These are phyloP conservation scores for Rhinocladiella similis DNA, from an alignment of 2,329 filamentous ascomycete genomes.

Conservation along the genomic window DNA sequence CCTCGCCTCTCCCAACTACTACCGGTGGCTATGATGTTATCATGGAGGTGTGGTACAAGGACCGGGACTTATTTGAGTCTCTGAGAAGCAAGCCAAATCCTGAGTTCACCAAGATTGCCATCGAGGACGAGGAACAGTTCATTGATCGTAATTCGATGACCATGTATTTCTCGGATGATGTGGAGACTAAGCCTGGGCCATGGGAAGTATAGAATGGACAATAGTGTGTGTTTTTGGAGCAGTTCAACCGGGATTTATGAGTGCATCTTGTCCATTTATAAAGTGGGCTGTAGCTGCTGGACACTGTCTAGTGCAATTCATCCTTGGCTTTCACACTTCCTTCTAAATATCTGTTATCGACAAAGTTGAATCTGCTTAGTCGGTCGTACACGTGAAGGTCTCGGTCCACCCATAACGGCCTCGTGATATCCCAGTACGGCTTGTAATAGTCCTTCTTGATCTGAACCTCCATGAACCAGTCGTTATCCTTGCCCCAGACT, in stretches of 20 bases:
- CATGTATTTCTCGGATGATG: slow-evolving; percentile 9
- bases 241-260: no score
- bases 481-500: slow-evolving; percentile 10
- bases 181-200: slow-evolving; percentile 10
- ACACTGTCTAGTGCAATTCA: not conserved
- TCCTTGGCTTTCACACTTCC: not conserved
- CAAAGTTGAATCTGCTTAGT: slow-evolving; percentile 1
- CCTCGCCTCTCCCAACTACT: slow-evolving; percentile 12
- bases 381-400: slow-evolving; percentile 2
- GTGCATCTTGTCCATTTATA: not conserved
- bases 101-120: slow-evolving; percentile 12
- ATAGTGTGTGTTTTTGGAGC: not conserved
- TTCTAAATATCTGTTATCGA: not conserved
- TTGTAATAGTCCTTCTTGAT: slow-evolving; percentile 14
- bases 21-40: slow-evolving; percentile 14
- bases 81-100: slow-evolving; percentile 8
- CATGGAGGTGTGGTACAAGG: slow-evolving; percentile 19
- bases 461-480: slow-evolving; percentile 11
- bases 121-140: slow-evolving; percentile 15
- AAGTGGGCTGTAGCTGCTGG: not conserved
- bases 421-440: slow-evolving; percentile 8
- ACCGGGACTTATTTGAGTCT: slow-evolving; percentile 13
- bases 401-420: slow-evolving; percentile 7
- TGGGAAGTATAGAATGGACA: slow-evolving; percentile 6
- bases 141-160: slow-evolving; percentile 12